Percentiles rank a stretch among this genome's conserved stretches.
phyloP scores from a whole-genome alignment of 192 early-diverging fungal species.

The Coemansia brasiliensis region DNA sequence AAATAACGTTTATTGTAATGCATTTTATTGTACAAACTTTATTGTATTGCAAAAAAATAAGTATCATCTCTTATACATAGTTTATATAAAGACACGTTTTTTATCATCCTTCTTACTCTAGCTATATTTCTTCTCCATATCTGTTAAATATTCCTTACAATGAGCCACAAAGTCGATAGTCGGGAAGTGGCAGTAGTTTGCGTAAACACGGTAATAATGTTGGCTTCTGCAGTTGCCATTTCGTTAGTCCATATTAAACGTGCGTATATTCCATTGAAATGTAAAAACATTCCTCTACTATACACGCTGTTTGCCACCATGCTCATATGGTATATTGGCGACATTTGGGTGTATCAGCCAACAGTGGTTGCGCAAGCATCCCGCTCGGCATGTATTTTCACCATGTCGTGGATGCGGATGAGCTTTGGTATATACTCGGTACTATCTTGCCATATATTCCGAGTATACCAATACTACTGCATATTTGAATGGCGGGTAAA shows the following conservation, averaged over 20 bases:
- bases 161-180: conserved; percentile 8
- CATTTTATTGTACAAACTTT: not conserved
- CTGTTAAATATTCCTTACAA: not conserved
- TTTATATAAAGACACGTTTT: not conserved
- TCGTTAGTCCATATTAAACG: conserved; percentile 34
- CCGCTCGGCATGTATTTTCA: conserved; percentile 27
- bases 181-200: conserved; percentile 36
- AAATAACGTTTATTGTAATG: not conserved
- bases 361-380: conserved; percentile 18
- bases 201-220: conserved; percentile 27
- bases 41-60: not conserved
- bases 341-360: conserved; percentile 44
- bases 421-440: conserved; percentile 34
- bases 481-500: conserved; percentile 31
- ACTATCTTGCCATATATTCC: conserved; percentile 25
- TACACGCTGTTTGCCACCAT: conserved; percentile 25
- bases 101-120: no score
- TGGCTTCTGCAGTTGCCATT: conserved; percentile 14
- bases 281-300: conserved; percentile 48
- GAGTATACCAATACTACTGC: conserved; percentile 47
- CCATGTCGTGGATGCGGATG: conserved; percentile 51
- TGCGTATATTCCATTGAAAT: conserved; percentile 34
- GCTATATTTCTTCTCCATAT: not conserved
- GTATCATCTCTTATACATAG: not conserved
- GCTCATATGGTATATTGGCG: conserved; percentile 42